Evolutionary conservation across 2,329 filamentous ascomycete species (phyloP), one percentile per base, ranked within the genome.

Genomic region (Chaetomium sp.): DNA sequence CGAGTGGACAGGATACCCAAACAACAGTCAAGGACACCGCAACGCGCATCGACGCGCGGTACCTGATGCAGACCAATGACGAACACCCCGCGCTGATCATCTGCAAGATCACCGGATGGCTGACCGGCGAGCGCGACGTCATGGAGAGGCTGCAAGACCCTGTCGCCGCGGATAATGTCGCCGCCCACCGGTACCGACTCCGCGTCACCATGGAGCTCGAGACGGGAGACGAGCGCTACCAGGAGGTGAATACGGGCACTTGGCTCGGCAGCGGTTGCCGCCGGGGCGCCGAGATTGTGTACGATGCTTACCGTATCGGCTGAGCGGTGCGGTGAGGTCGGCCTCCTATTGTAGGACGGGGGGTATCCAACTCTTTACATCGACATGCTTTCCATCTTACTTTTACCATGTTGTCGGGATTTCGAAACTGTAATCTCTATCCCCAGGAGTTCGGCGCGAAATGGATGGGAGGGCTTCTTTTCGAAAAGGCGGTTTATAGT

Each of bases 181-280:
- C 65, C 1, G 68, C 70, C 1, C 50, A 65, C 23, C 69, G 68
- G 9, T 73, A 73, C 66, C 65, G 64, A 31, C 66, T 73, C 21
- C 70, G 72, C n/a, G 67, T 71, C 7, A 70, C 62, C 21, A 66
- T 73, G 29, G 57, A 70, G 49, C 67, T 73, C 19, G 71, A 74
- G 67, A 73, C 72, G 16, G 72, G 72, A 19, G 71, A 73, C 29
- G 64, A 66, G 45, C 67, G 72, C 21, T 73, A 73, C 57, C 61
- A 57, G 25, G 62, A 70, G 12, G n/a, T 73, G 13, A 72, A 71
- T 57, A 69, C 66, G 19, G 69, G 66, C 38, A 42, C 73, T 10
- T 74, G 70, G 69, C 31, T 71, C 1, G 71, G 60, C 21, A 71
- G 69, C 38, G 72, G 72, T 12, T 71, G 68, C 21, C 69, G 72